These are phyloP conservation scores for Ogataea siamensis DNA, from an alignment of 805 yeast species.

Conservation along the genomic window DNA sequence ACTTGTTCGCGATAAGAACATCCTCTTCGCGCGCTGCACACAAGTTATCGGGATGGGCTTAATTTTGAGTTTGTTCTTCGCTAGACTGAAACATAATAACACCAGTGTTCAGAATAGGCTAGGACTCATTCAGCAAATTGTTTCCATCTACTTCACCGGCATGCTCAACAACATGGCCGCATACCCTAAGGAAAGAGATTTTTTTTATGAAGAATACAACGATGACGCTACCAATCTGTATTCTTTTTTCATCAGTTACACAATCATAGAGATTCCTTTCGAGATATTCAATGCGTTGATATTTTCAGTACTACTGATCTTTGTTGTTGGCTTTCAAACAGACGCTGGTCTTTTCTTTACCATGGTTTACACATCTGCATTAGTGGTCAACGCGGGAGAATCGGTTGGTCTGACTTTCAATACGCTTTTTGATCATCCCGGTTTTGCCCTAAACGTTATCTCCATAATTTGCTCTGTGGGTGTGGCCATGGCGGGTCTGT, in stretches of 20 bases:
- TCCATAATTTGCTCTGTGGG: conserved; percentile 67
- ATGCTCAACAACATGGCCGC: conserved; percentile 74
- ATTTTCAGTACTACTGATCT: conserved; percentile 59
- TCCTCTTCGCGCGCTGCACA: conserved; percentile 59
- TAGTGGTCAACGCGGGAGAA: conserved; percentile 73
- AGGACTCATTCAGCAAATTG: conserved; percentile 72
- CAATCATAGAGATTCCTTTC: conserved; percentile 63
- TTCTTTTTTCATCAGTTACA: conserved; percentile 61
- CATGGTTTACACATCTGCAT: conserved; percentile 50
- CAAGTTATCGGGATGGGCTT: conserved; percentile 66
- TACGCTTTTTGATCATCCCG: conserved; percentile 69
- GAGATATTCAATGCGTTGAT: conserved; percentile 59
- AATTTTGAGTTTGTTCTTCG: conserved; percentile 64
- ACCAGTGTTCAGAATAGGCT: conserved; percentile 64
- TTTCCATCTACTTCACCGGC: conserved; percentile 74
- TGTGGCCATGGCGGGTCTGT: conserved; percentile 78
- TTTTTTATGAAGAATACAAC: conserved; percentile 74
- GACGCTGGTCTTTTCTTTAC: conserved; percentile 66
- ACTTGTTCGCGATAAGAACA: conserved; percentile 52
- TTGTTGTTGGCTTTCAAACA: conserved; percentile 73
- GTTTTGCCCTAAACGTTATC: conserved; percentile 75
- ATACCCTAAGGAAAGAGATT: conserved; percentile 69
- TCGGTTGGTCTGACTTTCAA: conserved; percentile 80
- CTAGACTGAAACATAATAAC: conserved; percentile 49
- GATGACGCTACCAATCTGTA: conserved; percentile 67